phyloP scores from a whole-genome alignment of 1,139 yeast species.

The Debaryomyces robertsiae region DNA sequence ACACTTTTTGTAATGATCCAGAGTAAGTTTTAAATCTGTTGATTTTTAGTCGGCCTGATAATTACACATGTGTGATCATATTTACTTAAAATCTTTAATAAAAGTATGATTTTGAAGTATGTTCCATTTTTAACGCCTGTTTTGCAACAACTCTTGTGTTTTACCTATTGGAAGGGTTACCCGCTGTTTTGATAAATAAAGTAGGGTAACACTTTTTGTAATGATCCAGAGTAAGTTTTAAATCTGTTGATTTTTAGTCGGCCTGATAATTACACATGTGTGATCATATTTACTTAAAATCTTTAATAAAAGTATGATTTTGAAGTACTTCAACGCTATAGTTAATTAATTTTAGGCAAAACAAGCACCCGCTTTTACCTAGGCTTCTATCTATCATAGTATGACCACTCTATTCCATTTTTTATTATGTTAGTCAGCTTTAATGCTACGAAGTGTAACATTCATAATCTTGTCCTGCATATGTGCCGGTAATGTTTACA shows the following conservation, averaged over 20 bases:
- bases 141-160: slow-evolving; percentile 15
- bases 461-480: slow-evolving; percentile 3
- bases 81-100: no score
- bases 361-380: no score
- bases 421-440: no score
- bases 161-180: slow-evolving; percentile 19
- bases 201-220: slow-evolving; percentile 16
- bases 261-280: slow-evolving; percentile 1
- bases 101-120: no score
- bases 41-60: slow-evolving; percentile 1
- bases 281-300: no score
- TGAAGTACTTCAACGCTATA: no score
- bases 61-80: slow-evolving; percentile 1
- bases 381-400: no score
- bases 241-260: slow-evolving; percentile 7
- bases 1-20: slow-evolving; percentile 8
- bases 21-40: slow-evolving; percentile 5
- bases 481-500: background rate
- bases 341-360: no score
- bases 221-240: background rate
- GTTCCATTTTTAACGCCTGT: slow-evolving; percentile 25
- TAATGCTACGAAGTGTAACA: no score
- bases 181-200: slow-evolving; percentile 19
- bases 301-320: no score
- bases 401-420: no score